A percentile compares a stretch with the other conserved stretches of the same genome.
These are phyloP conservation scores for Agrocybe pediades DNA, from an alignment of 768 basidiomycete genomes.

Conservation along the genomic window DNA sequence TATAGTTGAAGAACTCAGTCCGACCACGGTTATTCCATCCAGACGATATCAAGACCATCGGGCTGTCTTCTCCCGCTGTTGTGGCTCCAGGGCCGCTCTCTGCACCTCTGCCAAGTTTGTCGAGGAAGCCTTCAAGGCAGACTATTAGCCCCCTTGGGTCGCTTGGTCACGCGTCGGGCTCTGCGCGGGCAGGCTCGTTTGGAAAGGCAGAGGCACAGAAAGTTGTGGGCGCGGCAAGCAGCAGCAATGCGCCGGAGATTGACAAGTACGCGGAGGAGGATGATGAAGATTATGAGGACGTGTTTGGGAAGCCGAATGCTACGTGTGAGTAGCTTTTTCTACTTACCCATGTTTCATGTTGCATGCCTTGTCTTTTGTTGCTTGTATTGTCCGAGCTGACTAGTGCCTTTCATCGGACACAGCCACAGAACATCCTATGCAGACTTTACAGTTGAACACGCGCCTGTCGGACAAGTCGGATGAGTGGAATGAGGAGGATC, in stretches of 20 bases:
- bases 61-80: slow-evolving; percentile 40
- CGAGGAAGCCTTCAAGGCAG: slow-evolving; percentile 50
- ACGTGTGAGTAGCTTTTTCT: slow-evolving; percentile 47
- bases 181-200: slow-evolving; percentile 65
- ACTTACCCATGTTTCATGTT: not conserved
- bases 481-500: slow-evolving; percentile 89
- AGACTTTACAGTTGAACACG: slow-evolving; percentile 84
- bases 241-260: slow-evolving; percentile 67
- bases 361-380: not conserved
- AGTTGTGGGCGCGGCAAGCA: too few relatives aligned
- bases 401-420: not conserved
- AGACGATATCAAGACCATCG: slow-evolving; percentile 83
- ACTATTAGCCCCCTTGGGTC: slow-evolving; percentile 40
- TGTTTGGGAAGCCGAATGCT: slow-evolving; percentile 80
- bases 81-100: slow-evolving; percentile 62
- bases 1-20: slow-evolving; percentile 67
- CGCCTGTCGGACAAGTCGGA: slow-evolving; percentile 87
- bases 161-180: slow-evolving; percentile 28
- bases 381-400: not conserved
- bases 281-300: slow-evolving; percentile 95
- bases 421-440: slow-evolving; percentile 63
- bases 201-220: slow-evolving; percentile 67
- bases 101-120: slow-evolving; percentile 63
- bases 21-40: slow-evolving; percentile 86
- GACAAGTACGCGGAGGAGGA: slow-evolving; percentile 84